phyloP scores from a whole-genome alignment of 2,329 filamentous ascomycete species.

The Pyrenophora graminea region DNA sequence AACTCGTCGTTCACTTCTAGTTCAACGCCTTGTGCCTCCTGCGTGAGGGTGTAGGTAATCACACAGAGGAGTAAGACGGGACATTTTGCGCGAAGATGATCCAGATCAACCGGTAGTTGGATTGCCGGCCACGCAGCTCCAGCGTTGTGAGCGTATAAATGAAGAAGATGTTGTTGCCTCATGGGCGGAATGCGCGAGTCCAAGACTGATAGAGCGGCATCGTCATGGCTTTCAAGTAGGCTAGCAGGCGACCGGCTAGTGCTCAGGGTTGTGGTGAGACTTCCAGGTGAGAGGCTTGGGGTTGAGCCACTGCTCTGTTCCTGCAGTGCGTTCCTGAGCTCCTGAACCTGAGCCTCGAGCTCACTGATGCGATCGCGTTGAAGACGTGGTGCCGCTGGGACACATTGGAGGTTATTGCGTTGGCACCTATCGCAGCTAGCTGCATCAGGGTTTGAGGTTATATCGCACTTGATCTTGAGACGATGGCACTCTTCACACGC shows the following conservation, averaged over 20 bases:
- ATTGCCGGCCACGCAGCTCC: slow-evolving; percentile 29
- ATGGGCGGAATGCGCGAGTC: slow-evolving; percentile 24
- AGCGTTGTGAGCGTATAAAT: slow-evolving; percentile 19
- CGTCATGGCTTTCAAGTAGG: slow-evolving; percentile 18
- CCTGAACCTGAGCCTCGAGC: slow-evolving; percentile 31
- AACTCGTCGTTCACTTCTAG: slow-evolving; percentile 33
- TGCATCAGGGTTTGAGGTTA: slow-evolving; percentile 19
- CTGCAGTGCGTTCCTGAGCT: slow-evolving; percentile 17
- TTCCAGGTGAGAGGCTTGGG: slow-evolving; percentile 21
- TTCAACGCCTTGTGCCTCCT: slow-evolving; percentile 24
- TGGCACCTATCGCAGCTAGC: slow-evolving; percentile 29
- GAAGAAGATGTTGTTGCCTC: slow-evolving; percentile 28
- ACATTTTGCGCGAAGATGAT: slow-evolving; percentile 25
- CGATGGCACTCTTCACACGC: slow-evolving; percentile 38
- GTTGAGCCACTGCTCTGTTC: slow-evolving; percentile 21
- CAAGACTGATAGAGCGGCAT: slow-evolving; percentile 25
- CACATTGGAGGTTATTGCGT: slow-evolving; percentile 29
- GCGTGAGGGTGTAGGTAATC: slow-evolving; percentile 25
- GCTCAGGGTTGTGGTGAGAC: slow-evolving; percentile 3
- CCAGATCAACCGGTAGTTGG: slow-evolving; percentile 15
- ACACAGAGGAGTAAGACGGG: slow-evolving; percentile 30
- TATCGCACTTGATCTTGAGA: slow-evolving; percentile 38
- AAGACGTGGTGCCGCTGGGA: slow-evolving; percentile 31
- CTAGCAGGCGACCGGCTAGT: slow-evolving; percentile 8
- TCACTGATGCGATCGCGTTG: slow-evolving; percentile 35